phyloP scores from a whole-genome alignment of 441 rosid species.

The Biscutella laevigata region DNA sequence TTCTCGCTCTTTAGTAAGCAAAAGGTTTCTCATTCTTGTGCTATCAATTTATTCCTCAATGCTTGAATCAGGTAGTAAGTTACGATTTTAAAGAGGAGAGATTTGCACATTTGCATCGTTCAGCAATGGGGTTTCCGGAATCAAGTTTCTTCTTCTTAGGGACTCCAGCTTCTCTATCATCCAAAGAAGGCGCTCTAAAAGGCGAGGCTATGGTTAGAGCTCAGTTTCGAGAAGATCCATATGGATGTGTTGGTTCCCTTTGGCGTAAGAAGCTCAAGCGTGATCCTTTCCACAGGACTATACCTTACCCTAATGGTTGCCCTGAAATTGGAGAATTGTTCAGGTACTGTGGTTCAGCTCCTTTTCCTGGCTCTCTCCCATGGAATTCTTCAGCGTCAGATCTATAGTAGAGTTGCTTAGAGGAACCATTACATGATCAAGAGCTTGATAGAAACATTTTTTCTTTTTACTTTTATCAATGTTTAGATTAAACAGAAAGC shows the following conservation, averaged over 20 bases:
- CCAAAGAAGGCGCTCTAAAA: constrained; percentile 61
- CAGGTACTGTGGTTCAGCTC: constrained; percentile 65
- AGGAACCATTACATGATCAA: not conserved
- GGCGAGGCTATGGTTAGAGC: constrained; percentile 76
- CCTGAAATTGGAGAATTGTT: constrained; percentile 71
- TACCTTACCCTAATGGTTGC: constrained; percentile 88
- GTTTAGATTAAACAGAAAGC: not conserved
- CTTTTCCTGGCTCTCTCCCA: constrained; percentile 71
- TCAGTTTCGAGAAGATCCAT: constrained; percentile 79
- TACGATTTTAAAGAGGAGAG: constrained; percentile 88
- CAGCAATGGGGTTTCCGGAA: constrained; percentile 77
- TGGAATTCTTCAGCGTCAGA: constrained; percentile 35
- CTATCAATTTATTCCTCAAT: not conserved
- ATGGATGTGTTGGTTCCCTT: constrained; percentile 71
- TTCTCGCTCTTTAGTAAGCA: not conserved
- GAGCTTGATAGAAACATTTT: not conserved
- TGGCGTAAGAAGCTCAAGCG: constrained; percentile 76
- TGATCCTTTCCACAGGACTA: constrained; percentile 84
- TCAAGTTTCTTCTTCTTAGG: constrained; percentile 67
- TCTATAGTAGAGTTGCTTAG: constrained; percentile 7
- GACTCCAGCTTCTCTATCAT: constrained; percentile 51
- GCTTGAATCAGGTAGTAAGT: constrained; percentile 60
- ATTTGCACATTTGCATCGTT: constrained; percentile 66
- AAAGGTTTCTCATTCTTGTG: not conserved
- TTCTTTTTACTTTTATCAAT: constrained; percentile 14